Evolutionary conservation across 768 basidiomycete species (phyloP).

Genomic region (Leccinum pellstonianum): DNA sequence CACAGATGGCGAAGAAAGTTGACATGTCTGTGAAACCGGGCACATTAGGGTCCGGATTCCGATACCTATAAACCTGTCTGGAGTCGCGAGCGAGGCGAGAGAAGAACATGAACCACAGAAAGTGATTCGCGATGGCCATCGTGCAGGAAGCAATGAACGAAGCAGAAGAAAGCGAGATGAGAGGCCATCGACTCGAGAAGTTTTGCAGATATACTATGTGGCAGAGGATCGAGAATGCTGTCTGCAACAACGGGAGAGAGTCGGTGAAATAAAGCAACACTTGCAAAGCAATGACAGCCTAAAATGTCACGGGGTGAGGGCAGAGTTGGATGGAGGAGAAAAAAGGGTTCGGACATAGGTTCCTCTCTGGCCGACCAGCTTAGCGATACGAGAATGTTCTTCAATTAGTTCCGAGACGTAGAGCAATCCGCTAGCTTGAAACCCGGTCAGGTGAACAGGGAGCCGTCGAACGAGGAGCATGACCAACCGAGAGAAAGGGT

Average conservation of each 20-base stretch:
- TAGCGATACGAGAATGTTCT: slow-evolving; percentile 84
- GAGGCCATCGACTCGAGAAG: slow-evolving; percentile 86
- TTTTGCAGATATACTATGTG: slow-evolving; percentile 92
- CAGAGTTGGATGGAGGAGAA: background rate
- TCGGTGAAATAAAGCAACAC: slow-evolving; percentile 76
- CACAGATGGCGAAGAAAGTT: slow-evolving; percentile 80
- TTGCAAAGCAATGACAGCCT: slow-evolving; percentile 83
- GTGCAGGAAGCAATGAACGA: slow-evolving; percentile 85
- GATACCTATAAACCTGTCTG: slow-evolving; percentile 48
- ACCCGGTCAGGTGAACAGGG: slow-evolving; percentile 8
- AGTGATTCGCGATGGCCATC: slow-evolving; percentile 87
- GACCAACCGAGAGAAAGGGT: slow-evolving; percentile 82
- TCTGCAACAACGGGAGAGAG: slow-evolving; percentile 72
- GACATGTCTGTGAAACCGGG: slow-evolving; percentile 72
- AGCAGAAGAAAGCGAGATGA: slow-evolving; percentile 84
- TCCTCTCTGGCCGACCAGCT: slow-evolving; percentile 76
- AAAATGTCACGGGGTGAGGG: slow-evolving; percentile 9
- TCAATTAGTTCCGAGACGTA: slow-evolving; percentile 96
- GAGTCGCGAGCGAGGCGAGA: slow-evolving; percentile 66
- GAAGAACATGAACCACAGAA: slow-evolving; percentile 97
- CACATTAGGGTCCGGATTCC: slow-evolving; percentile 31
- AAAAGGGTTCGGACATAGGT: slow-evolving; percentile 69
- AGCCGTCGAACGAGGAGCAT: background rate
- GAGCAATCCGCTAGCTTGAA: slow-evolving; percentile 83
- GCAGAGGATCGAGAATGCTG: slow-evolving; percentile 75